Conservation (phyloP, 2,329 filamentous ascomycete species). For the Talaromyces funiculosus region DNA sequence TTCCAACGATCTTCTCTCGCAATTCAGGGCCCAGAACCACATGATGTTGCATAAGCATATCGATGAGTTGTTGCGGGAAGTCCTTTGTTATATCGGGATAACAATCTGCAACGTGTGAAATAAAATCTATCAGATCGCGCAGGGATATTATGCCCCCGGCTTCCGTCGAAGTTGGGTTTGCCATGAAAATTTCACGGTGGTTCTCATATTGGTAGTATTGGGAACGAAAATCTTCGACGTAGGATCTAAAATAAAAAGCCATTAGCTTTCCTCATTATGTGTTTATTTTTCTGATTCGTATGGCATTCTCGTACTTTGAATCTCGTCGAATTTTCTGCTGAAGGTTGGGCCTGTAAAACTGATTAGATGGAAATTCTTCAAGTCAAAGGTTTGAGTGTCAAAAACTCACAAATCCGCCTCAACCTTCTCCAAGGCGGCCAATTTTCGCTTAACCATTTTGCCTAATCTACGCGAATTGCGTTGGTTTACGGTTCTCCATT, state of each 20-base stretch:
- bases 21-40: conserved; percentile 74
- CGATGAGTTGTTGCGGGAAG: conserved; percentile 76
- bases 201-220: conserved; percentile 91
- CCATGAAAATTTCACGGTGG: conserved; percentile 84
- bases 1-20: conserved; percentile 89
- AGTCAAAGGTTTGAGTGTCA: not conserved
- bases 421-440: conserved; percentile 89
- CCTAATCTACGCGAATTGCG: not conserved
- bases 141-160: conserved; percentile 71
- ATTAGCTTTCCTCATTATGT: not conserved
- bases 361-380: not conserved
- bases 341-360: conserved; percentile 60
- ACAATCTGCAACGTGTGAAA: conserved; percentile 89
- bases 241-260: conserved; percentile 54
- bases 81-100: conserved; percentile 73
- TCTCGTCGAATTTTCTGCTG: conserved; percentile 89
- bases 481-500: not conserved
- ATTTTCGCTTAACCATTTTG: conserved; percentile 75
- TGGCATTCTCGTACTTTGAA: conserved; percentile 55
- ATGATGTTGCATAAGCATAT: conserved; percentile 77
- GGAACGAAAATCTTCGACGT: conserved; percentile 79
- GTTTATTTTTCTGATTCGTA: not conserved
- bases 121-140: conserved; percentile 85
- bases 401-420: conserved; percentile 71
- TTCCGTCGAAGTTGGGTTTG: conserved; percentile 70